These are phyloP conservation scores for Friedmanniomyces endolithicus DNA, from an alignment of 495 filamentous ascomycete species.

Conservation along the genomic window DNA sequence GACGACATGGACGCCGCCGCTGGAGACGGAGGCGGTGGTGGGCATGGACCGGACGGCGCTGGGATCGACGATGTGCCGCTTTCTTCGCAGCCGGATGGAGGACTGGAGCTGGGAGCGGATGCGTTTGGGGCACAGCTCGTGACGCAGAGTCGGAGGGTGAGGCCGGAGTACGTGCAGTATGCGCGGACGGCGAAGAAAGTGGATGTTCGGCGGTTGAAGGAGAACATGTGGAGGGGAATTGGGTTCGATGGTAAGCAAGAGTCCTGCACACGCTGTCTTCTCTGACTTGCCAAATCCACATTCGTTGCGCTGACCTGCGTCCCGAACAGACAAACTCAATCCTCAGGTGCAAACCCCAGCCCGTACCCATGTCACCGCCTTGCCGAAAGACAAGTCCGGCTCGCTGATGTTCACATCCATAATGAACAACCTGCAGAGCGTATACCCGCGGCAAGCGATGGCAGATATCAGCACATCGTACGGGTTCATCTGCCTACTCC, in stretches of 20 bases:
- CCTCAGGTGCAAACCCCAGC: constrained; percentile 9
- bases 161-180: constrained; percentile 95
- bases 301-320: background rate
- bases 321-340: constrained; percentile 6
- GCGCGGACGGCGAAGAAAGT: constrained; percentile 96
- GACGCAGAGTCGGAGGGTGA: constrained; percentile 65
- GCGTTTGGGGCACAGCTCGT: constrained; percentile 88
- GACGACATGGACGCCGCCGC: constrained; percentile 38
- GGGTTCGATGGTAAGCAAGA: constrained; percentile 43
- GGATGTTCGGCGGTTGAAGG: constrained; percentile 87
- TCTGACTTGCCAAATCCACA: background rate
- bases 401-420: constrained; percentile 72
- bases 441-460: constrained; percentile 74
- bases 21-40: constrained; percentile 7
- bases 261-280: background rate
- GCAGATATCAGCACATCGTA: constrained; percentile 92
- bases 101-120: constrained; percentile 21
- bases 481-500: constrained; percentile 93
- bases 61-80: background rate
- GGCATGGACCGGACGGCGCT: background rate
- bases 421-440: constrained; percentile 74
- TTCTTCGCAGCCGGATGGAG: background rate
- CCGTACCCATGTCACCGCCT: constrained; percentile 21
- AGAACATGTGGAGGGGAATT: constrained; percentile 90
- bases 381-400: constrained; percentile 27